Percentiles rank a stretch among this genome's conserved stretches.
phyloP scores from a whole-genome alignment of 2,329 filamentous ascomycete species.

The Fusarium virguliforme region DNA sequence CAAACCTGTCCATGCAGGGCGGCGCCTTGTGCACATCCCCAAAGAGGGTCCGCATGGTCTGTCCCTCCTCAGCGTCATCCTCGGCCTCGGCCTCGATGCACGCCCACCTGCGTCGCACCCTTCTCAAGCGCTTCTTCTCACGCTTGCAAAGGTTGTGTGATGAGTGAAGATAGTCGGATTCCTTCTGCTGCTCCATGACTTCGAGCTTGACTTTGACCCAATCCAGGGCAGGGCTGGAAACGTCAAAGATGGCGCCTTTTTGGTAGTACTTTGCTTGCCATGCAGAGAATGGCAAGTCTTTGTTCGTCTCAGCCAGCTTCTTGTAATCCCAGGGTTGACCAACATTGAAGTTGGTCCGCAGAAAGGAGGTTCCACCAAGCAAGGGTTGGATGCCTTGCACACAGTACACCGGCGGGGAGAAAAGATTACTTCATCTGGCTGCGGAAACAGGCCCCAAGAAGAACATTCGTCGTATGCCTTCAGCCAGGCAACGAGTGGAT shows the following conservation, averaged over 20 bases:
- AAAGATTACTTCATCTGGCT: not conserved
- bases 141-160: slow-evolving; percentile 3
- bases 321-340: slow-evolving; percentile 11
- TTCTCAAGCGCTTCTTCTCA: slow-evolving; percentile 11
- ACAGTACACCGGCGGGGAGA: too few relatives aligned
- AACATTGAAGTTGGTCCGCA: slow-evolving; percentile 24
- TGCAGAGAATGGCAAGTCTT: not conserved
- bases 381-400: not conserved
- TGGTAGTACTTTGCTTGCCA: not conserved
- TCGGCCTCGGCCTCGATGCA: not conserved
- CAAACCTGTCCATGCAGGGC: slow-evolving; percentile 3
- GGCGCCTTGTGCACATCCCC: not conserved
- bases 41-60: not conserved
- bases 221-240: not conserved
- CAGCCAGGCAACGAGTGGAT: not conserved
- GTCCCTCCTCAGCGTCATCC: not conserved
- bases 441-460: not conserved
- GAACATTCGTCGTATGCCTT: not conserved
- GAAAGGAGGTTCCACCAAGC: not conserved
- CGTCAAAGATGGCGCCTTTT: not conserved
- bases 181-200: not conserved
- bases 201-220: not conserved
- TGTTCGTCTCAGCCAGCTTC: not conserved
- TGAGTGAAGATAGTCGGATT: slow-evolving; percentile 6
- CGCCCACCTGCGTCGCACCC: not conserved